phyloP scores from a whole-genome alignment of 257 asterid genomes.

The Nicotiana benthamiana region DNA sequence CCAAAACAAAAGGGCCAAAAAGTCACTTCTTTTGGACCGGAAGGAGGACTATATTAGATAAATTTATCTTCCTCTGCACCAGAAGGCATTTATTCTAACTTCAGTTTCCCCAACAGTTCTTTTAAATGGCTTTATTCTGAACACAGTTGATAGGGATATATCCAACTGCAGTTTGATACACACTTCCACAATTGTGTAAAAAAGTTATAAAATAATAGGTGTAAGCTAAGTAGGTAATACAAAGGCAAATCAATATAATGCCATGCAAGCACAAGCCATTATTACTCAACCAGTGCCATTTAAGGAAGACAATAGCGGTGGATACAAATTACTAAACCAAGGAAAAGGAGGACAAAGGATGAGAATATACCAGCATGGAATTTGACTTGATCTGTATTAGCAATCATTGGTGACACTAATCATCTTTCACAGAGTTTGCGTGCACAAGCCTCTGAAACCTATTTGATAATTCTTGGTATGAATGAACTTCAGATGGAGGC shows the following conservation, averaged over 20 bases:
- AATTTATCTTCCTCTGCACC: too few species aligned
- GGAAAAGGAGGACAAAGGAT: conserved; percentile 4
- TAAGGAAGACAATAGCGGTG: neutral
- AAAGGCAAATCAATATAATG: neutral
- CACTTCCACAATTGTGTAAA: too few species aligned
- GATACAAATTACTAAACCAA: neutral
- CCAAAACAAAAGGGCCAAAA: too few species aligned
- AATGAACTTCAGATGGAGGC: conserved; percentile 56
- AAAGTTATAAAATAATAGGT: neutral
- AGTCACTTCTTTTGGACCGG: too few species aligned
- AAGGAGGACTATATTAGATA: too few species aligned
- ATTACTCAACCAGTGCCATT: neutral
- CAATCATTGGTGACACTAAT: conserved; percentile 15
- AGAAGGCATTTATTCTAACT: too few species aligned
- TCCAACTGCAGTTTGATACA: too few species aligned
- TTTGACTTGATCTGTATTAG: conserved; percentile 15
- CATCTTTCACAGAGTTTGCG: conserved; percentile 32
- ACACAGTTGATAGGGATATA: too few species aligned
- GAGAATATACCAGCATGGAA: conserved; percentile 26
- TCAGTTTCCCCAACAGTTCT: too few species aligned
- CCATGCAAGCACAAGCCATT: neutral
- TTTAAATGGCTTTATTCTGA: too few species aligned
- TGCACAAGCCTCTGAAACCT: conserved; percentile 73
- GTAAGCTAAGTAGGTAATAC: neutral
- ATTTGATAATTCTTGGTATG: conserved; percentile 45